Percentiles rank a stretch among this genome's conserved stretches.
These are phyloP conservation scores for Fraxinus excelsior DNA, from an alignment of 257 asterid species.

Conservation along the genomic window DNA sequence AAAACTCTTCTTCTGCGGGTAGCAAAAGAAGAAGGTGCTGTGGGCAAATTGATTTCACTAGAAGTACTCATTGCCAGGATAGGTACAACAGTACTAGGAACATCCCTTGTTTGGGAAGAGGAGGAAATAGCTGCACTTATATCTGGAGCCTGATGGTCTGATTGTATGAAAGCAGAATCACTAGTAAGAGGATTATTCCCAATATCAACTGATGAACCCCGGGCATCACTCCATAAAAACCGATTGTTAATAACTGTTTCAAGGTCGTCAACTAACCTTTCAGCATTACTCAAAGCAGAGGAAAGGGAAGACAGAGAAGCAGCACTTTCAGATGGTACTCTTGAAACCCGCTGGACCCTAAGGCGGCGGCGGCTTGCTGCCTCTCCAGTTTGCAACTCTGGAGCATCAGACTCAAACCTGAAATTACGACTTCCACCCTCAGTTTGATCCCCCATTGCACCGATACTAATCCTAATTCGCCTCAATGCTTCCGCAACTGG, in stretches of 20 bases:
- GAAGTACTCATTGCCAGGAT: slow-evolving; percentile 24
- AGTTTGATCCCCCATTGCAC: slow-evolving; percentile 38
- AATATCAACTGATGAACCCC: slow-evolving; percentile 34
- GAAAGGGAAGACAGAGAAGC: slow-evolving; percentile 55
- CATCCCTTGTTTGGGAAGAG: slow-evolving; percentile 45
- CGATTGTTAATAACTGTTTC: slow-evolving; percentile 57
- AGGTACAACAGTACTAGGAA: slow-evolving; percentile 31
- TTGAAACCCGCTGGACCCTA: slow-evolving; percentile 64
- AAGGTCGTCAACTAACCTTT: slow-evolving; percentile 71
- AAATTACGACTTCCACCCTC: slow-evolving; percentile 27
- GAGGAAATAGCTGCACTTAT: slow-evolving; percentile 34
- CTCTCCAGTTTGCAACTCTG: slow-evolving; percentile 38
- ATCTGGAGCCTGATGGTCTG: slow-evolving; percentile 37
- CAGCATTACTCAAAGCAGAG: slow-evolving; percentile 68
- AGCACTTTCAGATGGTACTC: slow-evolving; percentile 72
- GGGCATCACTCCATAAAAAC: slow-evolving; percentile 39
- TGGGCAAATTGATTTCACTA: slow-evolving; percentile 26
- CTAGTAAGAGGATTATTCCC: slow-evolving; percentile 36
- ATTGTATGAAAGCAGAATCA: slow-evolving; percentile 33
- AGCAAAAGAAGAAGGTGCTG: slow-evolving; percentile 24
- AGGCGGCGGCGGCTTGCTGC: slow-evolving; percentile 34
- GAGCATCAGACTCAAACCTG: slow-evolving; percentile 27
- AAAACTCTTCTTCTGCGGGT: slow-evolving; percentile 32
- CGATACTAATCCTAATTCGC: slow-evolving; percentile 53
- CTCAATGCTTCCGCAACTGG: slow-evolving; percentile 60